These are phyloP conservation scores for Calonectria hongkongensis DNA, from an alignment of 2,329 filamentous ascomycete species.

Conservation along the genomic window DNA sequence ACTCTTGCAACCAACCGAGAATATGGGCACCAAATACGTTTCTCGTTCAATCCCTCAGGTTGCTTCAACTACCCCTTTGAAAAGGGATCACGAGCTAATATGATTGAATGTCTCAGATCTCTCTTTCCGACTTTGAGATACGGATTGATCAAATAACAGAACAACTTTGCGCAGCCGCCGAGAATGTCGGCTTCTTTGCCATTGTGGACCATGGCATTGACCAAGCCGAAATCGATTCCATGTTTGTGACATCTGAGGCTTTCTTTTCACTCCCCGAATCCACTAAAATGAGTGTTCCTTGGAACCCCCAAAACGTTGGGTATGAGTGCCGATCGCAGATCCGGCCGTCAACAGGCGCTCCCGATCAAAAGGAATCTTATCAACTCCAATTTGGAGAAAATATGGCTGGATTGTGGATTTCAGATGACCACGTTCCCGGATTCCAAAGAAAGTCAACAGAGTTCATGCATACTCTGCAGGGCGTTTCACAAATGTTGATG, in stretches of 20 bases:
- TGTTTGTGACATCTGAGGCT: conserved; percentile 9
- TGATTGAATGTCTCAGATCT: neutral
- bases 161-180: neutral
- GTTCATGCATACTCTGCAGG: conserved; percentile 7
- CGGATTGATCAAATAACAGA: neutral
- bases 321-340: conserved; percentile 15
- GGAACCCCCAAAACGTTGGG: conserved; percentile 9
- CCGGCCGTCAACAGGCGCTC: conserved; percentile 3
- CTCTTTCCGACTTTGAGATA: neutral
- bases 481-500: conserved; percentile 4
- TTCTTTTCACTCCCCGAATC: conserved; percentile 2
- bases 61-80: too few species aligned
- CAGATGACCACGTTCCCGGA: neutral
- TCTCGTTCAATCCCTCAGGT: conserved; percentile 3
- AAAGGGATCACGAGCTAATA: neutral
- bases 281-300: neutral
- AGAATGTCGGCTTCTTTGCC: conserved; percentile 14
- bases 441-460: neutral
- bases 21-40: neutral
- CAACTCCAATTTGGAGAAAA: conserved; percentile 15
- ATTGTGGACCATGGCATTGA: conserved; percentile 3
- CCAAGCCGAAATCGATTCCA: neutral
- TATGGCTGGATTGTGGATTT: conserved; percentile 7
- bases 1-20: neutral
- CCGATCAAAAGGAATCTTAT: conserved; percentile 15